A percentile compares a stretch with the other conserved stretches of the same genome.
phyloP scores from a whole-genome alignment of 2,329 filamentous ascomycete genomes.

The Trichoderma sp. region DNA sequence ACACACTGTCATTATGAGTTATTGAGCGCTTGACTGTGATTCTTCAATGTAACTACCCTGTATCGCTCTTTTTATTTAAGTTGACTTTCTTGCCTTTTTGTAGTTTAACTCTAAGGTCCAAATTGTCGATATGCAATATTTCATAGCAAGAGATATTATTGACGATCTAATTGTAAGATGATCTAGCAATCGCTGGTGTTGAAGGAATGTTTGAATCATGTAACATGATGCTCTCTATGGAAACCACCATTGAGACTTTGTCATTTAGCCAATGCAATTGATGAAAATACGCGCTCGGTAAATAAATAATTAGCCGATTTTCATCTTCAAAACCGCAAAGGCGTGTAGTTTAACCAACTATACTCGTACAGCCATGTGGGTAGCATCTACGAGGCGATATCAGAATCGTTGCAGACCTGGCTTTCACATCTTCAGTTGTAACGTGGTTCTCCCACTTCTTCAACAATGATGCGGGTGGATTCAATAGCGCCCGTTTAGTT shows the following conservation, averaged over 20 bases:
- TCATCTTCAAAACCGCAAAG: not conserved
- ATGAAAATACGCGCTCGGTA: too few relatives aligned
- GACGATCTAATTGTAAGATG: not conserved
- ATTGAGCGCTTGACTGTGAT: not conserved
- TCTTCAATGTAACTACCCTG: not conserved
- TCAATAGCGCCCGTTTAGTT: not conserved
- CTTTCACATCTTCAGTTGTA: not conserved
- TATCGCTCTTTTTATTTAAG: not conserved
- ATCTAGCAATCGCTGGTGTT: not conserved
- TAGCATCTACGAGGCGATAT: not conserved
- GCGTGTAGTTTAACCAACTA: not conserved
- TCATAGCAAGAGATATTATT: not conserved
- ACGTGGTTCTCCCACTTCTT: not conserved
- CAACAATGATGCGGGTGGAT: not conserved
- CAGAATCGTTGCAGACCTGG: not conserved
- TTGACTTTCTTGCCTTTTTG: not conserved
- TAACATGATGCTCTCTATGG: not conserved
- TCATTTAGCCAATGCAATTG: too few relatives aligned
- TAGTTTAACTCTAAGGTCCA: not conserved
- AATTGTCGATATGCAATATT: not conserved
- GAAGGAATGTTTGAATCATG: not conserved
- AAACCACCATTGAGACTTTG: not conserved
- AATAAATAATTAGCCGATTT: not conserved
- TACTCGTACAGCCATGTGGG: not conserved
- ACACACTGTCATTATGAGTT: not conserved